phyloP scores from a whole-genome alignment of 148 eudicot genomes.

The Vaccinium vitisidaea region DNA sequence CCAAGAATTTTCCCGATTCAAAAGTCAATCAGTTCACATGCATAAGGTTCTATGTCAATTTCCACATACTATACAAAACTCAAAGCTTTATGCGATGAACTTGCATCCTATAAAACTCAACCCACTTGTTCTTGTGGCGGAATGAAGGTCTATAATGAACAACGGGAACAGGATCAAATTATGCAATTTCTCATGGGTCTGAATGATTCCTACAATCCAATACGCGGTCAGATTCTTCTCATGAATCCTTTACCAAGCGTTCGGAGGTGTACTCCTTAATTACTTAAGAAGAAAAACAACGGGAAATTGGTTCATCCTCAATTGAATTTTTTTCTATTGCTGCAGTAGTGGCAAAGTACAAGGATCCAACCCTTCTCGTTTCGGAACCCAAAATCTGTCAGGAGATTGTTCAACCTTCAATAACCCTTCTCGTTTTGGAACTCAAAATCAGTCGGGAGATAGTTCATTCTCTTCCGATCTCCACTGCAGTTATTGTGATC shows the following conservation, averaged over 20 bases:
- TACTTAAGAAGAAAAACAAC: not conserved
- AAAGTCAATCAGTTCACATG: not conserved
- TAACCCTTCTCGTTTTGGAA: not conserved
- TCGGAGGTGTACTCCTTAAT: slow-evolving; percentile 7
- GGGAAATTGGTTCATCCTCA: not conserved
- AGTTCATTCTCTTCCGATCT: not conserved
- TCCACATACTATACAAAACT: not conserved
- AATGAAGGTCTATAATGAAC: not conserved
- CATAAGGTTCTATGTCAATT: not conserved
- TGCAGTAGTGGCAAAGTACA: not conserved
- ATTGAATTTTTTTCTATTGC: not conserved
- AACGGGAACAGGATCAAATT: not conserved
- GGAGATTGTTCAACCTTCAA: not conserved
- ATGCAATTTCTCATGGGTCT: slow-evolving; percentile 8
- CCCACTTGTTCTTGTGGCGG: not conserved
- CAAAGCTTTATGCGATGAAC: not conserved
- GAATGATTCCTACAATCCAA: not conserved
- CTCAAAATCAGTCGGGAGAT: not conserved
- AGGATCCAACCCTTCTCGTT: not conserved
- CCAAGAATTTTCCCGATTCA: not conserved
- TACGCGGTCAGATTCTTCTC: not conserved
- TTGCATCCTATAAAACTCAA: not conserved
- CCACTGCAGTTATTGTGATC: not conserved
- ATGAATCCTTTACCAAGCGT: slow-evolving; percentile 17
- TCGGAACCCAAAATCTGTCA: not conserved